Evolutionary conservation across 2,329 filamentous ascomycete species (phyloP).

Genomic region (Trichophyton rubrum): DNA sequence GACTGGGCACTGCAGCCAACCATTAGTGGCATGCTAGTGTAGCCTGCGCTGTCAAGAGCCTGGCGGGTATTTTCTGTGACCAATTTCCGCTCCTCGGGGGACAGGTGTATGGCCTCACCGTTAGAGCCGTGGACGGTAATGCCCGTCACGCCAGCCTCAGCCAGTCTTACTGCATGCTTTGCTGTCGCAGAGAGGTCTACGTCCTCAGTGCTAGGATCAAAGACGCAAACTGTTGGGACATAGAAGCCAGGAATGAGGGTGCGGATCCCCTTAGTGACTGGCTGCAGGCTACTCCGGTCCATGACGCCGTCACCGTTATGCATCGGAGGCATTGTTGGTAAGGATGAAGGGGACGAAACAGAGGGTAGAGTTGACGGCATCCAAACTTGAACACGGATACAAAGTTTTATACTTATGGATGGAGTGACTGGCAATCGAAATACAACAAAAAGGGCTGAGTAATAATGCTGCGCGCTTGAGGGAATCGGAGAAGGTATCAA

Average conservation of each 20-base stretch:
- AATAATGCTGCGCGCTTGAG: background rate
- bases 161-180: slow-evolving; percentile 66
- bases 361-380: background rate
- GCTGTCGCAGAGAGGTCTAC: slow-evolving; percentile 69
- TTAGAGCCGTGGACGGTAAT: slow-evolving; percentile 84
- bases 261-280: background rate
- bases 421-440: background rate
- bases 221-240: slow-evolving; percentile 60
- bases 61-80: slow-evolving; percentile 68
- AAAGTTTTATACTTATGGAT: background rate
- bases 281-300: background rate
- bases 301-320: slow-evolving; percentile 3
- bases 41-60: slow-evolving; percentile 70
- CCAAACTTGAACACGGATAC: background rate
- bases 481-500: background rate
- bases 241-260: slow-evolving; percentile 12
- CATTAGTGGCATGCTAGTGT: slow-evolving; percentile 63
- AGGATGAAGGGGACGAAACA: background rate
- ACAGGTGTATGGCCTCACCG: slow-evolving; percentile 77
- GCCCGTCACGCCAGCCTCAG: slow-evolving; percentile 63
- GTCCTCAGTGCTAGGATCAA: slow-evolving; percentile 70
- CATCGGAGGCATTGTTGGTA: slow-evolving; percentile 6
- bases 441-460: background rate
- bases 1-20: slow-evolving; percentile 71
- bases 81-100: slow-evolving; percentile 59